These are phyloP conservation scores for Fusarium nodosum DNA, from an alignment of 2,329 filamentous ascomycete genomes.

Conservation along the genomic window DNA sequence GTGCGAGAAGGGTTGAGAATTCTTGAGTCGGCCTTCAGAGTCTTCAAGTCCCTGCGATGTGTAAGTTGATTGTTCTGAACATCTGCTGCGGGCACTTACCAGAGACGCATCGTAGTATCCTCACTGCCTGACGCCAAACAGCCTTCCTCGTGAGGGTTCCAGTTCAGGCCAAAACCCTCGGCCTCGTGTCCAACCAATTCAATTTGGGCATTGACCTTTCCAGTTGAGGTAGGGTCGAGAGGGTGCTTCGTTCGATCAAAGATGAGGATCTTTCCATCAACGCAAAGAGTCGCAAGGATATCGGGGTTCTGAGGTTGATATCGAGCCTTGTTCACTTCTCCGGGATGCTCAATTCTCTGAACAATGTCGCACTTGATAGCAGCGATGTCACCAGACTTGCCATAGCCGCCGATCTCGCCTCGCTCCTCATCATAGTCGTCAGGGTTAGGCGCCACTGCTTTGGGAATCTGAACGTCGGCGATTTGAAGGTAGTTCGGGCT, in stretches of 20 bases:
- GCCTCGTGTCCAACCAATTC: constrained; percentile 86
- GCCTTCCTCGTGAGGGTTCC: constrained; percentile 88
- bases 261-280: constrained; percentile 88
- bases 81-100: constrained; percentile 67
- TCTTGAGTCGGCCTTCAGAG: constrained; percentile 77
- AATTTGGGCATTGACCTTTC: constrained; percentile 83
- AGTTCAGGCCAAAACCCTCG: constrained; percentile 93
- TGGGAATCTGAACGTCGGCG: constrained; percentile 92
- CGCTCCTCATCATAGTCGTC: constrained; percentile 91
- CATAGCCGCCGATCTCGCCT: constrained; percentile 94
- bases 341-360: constrained; percentile 95
- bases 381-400: constrained; percentile 76
- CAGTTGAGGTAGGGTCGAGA: constrained; percentile 72
- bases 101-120: constrained; percentile 90
- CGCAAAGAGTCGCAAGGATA: constrained; percentile 92
- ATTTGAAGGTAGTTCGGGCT: constrained; percentile 94
- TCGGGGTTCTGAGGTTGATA: constrained; percentile 98
- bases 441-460: constrained; percentile 78
- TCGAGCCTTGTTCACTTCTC: constrained; percentile 97
- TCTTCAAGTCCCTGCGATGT: constrained; percentile 78
- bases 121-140: constrained; percentile 91
- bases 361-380: constrained; percentile 90
- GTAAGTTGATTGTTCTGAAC: constrained; percentile 33
- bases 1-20: constrained; percentile 77
- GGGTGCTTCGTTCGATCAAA: constrained; percentile 97